Evolutionary conservation across 163 green algal species (phyloP), one percentile per base, ranked within the genome.

Genomic region (Chlamydomonas reinhardtii): DNA sequence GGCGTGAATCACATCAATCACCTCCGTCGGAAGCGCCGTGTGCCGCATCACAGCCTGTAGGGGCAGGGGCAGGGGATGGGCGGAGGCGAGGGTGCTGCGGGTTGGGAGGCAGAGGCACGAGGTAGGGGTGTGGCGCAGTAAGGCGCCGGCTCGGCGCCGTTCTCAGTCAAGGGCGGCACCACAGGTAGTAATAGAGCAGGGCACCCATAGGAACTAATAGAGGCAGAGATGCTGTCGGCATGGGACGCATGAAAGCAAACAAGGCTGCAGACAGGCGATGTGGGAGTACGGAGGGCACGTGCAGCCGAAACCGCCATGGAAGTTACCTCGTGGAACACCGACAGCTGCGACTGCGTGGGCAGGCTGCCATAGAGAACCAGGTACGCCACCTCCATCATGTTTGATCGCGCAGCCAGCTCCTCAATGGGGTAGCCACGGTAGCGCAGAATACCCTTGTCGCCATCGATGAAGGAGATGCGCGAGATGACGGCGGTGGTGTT

Each of bases 401-500:
- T 95, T 34, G 92, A 95, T 29, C 89, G 88, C 68, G 98, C 95
- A 2, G 97, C 97, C 59, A 99, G 94, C 92, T 99, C 92, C 92
- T 99, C 97, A 85, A 99, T 99, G 43, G 98, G 97, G 88, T 98
- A 99, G 62, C 98, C 98, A 27, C 97, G 93, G 93, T 99, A 99
- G 31, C 97, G 94, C 86, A 99, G 91, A 73, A 99, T 97, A 70
- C 97, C 97, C 90, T 97, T 97, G 74, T 97, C 96, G 79, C 98
- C 98, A 86, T 99, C 98, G 82, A 99, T 99, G 94, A 95, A 99
- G 9, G 93, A 98, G 82, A 99, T 98, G 43, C 83, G 86, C 29
- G 93, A 97, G 66, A 96, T 96, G 76, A 97, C 96, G 17, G 97
- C 94, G 0, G 96, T 90, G 0, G 97, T 99, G 94, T 98, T 98